These are phyloP conservation scores for Lomentospora prolificans DNA, from an alignment of 2,329 filamentous ascomycete genomes.

Conservation along the genomic window DNA sequence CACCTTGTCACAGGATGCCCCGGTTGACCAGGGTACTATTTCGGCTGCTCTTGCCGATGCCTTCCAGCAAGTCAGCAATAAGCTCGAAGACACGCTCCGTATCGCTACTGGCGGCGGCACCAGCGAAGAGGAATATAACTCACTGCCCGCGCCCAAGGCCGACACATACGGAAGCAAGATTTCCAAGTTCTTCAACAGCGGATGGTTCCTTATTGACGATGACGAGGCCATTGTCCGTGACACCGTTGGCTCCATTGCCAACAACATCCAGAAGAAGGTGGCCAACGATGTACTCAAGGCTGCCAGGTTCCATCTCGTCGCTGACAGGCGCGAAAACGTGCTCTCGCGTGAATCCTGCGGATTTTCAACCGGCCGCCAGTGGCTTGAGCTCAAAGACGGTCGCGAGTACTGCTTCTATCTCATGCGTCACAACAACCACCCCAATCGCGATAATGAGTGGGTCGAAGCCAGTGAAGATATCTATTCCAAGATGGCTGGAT, in stretches of 20 bases:
- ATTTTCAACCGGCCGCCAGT: slow-evolving; percentile 3
- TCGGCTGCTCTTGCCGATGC: slow-evolving; percentile 1
- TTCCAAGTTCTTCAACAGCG: slow-evolving; percentile 11
- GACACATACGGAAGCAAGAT: slow-evolving; percentile 9
- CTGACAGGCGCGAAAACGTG: slow-evolving; percentile 5
- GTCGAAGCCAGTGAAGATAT: slow-evolving; percentile 4
- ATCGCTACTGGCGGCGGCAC: slow-evolving; percentile 7
- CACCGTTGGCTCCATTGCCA: slow-evolving; percentile 4
- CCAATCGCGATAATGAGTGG: slow-evolving; percentile 7
- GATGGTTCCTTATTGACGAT: slow-evolving; percentile 10
- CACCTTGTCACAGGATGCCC: background rate
- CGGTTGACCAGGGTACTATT: slow-evolving; percentile 2
- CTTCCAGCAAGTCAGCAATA: slow-evolving; percentile 3
- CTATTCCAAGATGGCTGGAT: slow-evolving; percentile 5
- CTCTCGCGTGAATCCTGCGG: slow-evolving; percentile 3
- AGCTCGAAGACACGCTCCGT: slow-evolving; percentile 6
- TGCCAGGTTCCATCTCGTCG: slow-evolving; percentile 6
- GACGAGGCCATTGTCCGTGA: slow-evolving; percentile 7
- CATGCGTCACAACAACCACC: slow-evolving; percentile 3
- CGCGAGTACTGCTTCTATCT: slow-evolving; percentile 10
- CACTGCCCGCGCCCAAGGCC: slow-evolving; percentile 8
- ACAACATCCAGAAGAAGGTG: slow-evolving; percentile 11
- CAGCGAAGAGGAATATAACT: slow-evolving; percentile 2
- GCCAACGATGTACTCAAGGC: slow-evolving; percentile 10
- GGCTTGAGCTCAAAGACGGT: slow-evolving; percentile 1